Base-by-base conservation (phyloP, 1,139 yeast genomes). In the Geotrichum aggregatum region DNA sequence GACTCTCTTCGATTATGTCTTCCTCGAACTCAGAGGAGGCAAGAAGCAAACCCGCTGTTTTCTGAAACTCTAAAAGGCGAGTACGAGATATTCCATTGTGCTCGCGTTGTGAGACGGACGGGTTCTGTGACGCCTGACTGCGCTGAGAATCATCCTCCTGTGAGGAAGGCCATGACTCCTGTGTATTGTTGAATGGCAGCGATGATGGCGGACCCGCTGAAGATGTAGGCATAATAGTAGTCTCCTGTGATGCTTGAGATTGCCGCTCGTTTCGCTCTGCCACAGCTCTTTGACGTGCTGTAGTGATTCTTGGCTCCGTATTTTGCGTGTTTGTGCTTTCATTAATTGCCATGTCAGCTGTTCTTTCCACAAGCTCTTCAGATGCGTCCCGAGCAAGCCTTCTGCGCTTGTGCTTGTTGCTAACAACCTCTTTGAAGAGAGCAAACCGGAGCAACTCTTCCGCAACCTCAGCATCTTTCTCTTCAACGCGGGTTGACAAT, bases 371-470 rank as follows among this genome's bases (percentile, higher is more conserved):
- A 3, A 53, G 54, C 11, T 55, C 59, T 13, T 54, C 60, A 2
- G 47, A 48, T 2, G 54, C 57, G 10, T 53, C 58, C 10, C 54
- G 52, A 14, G 44, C 50, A 13, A 45, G 40, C 63, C 45, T 68
- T 73, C 51, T 66, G 71, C 52, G 69, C 73, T 18, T 57, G 65
- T 19, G 64, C 65, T 24, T 59, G 60, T 2, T 58, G 61, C 19
- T 58, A 14, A 65, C 59, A 5, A 83, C 80, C 66, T 87, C 95
- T 65, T 84, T 85, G 75, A 91, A 86, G 60, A 94, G 73, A 0
- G 98, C 94, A 68, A 79, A 92, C 64, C 95, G 77, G 60, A 92
- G 74, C 63, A 94, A 70, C 61, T 84, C 86, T 61, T 88, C 94
- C 2, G 99, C 98, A 42, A 87, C 84, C 58, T 77, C 74, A 1